phyloP scores from a whole-genome alignment of 2,329 filamentous ascomycete genomes.

The Xylogone sp. region DNA sequence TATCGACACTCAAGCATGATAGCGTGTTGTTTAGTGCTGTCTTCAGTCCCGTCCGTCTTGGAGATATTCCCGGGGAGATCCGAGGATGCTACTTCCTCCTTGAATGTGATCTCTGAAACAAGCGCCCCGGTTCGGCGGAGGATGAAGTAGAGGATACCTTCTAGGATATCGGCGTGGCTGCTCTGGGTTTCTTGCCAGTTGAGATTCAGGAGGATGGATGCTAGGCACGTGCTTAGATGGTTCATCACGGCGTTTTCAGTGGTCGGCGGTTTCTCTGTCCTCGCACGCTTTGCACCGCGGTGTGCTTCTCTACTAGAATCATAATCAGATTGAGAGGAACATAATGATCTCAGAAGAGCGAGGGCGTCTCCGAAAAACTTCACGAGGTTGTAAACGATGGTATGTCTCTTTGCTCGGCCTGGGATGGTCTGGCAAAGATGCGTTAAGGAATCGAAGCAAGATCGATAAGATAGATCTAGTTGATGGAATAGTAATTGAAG shows the following conservation, averaged over 20 bases:
- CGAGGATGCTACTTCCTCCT: constrained; percentile 24
- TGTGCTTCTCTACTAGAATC: constrained; percentile 1
- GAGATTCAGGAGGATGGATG: constrained; percentile 12
- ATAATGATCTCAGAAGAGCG: constrained; percentile 10
- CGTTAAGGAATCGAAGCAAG: constrained; percentile 18
- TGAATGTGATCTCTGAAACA: constrained; percentile 35
- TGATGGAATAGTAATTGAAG: constrained; percentile 18
- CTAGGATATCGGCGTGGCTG: constrained; percentile 31
- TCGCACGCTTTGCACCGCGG: constrained; percentile 3
- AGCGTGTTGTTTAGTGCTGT: not conserved
- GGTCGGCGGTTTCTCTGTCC: not conserved
- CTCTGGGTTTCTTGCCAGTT: constrained; percentile 15
- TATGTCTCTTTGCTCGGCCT: constrained; percentile 12
- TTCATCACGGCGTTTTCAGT: constrained; percentile 19
- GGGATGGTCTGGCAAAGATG: constrained; percentile 17
- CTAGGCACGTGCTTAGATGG: constrained; percentile 11
- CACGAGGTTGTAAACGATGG: constrained; percentile 16
- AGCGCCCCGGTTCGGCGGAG: constrained; percentile 35
- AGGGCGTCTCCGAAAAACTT: constrained; percentile 15
- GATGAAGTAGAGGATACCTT: constrained; percentile 35
- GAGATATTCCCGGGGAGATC: constrained; percentile 17
- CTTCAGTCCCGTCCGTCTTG: not conserved
- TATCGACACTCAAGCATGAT: constrained; percentile 15
- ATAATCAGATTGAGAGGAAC: constrained; percentile 11
- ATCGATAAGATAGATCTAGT: constrained; percentile 10